Evolutionary conservation across 2,329 filamentous ascomycete species (phyloP).

Genomic region (Cyclaneusma minus): DNA sequence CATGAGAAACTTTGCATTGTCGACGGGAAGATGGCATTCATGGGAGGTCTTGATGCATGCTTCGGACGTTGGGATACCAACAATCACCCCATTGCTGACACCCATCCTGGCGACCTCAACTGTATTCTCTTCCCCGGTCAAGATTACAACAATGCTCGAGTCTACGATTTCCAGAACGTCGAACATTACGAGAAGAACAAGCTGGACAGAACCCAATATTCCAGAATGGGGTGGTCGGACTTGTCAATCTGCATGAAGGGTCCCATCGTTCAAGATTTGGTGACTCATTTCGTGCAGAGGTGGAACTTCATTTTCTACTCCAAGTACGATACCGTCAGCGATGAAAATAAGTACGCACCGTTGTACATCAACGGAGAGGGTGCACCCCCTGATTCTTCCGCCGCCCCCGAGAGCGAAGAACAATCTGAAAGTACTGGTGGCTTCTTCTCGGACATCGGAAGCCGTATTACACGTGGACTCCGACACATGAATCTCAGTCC

Average conservation of each 20-base stretch:
- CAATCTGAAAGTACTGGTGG: not conserved
- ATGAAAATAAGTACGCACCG: slow-evolving; percentile 31
- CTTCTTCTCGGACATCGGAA: no score
- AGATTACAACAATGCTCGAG: slow-evolving; percentile 80
- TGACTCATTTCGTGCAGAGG: slow-evolving; percentile 65
- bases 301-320: slow-evolving; percentile 86
- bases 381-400: not conserved
- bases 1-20: slow-evolving; percentile 82
- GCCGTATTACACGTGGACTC: no score
- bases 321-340: slow-evolving; percentile 49
- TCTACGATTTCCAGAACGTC: slow-evolving; percentile 70
- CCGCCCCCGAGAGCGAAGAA: not conserved
- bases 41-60: slow-evolving; percentile 80
- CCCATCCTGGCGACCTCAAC: slow-evolving; percentile 63
- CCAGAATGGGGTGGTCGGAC: slow-evolving; percentile 89
- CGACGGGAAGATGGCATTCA: slow-evolving; percentile 68
- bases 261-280: slow-evolving; percentile 58
- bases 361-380: slow-evolving; percentile 3
- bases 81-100: slow-evolving; percentile 61
- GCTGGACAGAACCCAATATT: slow-evolving; percentile 62
- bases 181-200: slow-evolving; percentile 74
- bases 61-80: slow-evolving; percentile 85
- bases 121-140: slow-evolving; percentile 74
- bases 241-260: slow-evolving; percentile 64
- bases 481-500: no score